Evolutionary conservation across 495 filamentous ascomycete species (phyloP).

Genomic region (Penicillium canariense): DNA sequence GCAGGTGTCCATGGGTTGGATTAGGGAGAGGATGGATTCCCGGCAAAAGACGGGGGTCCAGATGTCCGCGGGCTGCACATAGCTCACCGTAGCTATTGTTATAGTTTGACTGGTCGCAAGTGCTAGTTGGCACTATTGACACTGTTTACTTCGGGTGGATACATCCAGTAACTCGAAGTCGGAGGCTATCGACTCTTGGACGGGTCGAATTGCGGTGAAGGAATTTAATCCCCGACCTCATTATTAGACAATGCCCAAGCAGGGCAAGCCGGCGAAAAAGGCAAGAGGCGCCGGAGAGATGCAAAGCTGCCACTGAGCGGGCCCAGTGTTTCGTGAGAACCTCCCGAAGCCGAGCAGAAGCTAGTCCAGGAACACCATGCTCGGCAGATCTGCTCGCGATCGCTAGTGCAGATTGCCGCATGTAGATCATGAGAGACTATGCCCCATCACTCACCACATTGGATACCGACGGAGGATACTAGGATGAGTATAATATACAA

Average conservation of each 20-base stretch:
- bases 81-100: no score
- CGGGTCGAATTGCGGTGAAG: neutral
- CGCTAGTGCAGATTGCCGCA: slow-evolving; percentile 8
- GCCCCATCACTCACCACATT: neutral
- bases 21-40: neutral
- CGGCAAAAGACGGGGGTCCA: no score
- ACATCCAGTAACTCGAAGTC: neutral
- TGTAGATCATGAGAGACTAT: slow-evolving; percentile 19
- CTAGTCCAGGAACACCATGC: neutral
- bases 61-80: no score
- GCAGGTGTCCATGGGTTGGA: neutral
- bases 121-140: neutral
- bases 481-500: neutral
- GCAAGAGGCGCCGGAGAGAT: no score
- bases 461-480: neutral
- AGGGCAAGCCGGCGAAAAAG: no score
- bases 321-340: no score
- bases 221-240: no score
- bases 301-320: no score
- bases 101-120: neutral
- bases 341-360: no score
- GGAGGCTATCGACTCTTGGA: neutral
- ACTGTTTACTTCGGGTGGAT: neutral
- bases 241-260: no score
- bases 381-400: neutral